Base-by-base conservation (phyloP, 805 yeast genomes). In the Kuraishia ogatae region DNA sequence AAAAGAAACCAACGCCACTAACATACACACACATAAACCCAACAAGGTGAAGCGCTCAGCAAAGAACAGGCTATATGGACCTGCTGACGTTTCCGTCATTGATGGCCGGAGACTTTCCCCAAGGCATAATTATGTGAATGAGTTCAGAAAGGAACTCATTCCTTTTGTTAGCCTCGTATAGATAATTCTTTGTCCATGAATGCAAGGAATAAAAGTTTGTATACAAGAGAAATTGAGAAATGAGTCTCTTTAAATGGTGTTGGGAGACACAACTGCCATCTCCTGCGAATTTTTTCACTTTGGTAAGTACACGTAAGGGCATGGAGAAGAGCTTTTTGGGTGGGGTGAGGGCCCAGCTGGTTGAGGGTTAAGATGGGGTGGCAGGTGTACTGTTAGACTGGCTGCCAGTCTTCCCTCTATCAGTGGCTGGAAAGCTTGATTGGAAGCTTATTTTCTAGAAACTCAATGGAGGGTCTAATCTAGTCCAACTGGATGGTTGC, bases 61-160 rank as follows among this genome's bases (percentile, higher is more conserved):
- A 35, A 35, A 35, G 19, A 48, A 17, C 35, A 24, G 51, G 17
- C 28, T 49, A 49, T 17, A 49, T 49, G 28, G 43, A 49, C 35
- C 51, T 24, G 35, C 21, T 19, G 62, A 61, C 64, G 70, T 84
- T 84, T 83, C 90, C 90, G 86, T 82, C 74, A 72, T 68, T 58
- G 52, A 60, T 71, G 87, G 87, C 87, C 82, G 91, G 90, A 85
- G 91, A 85, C 91, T 85, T 85, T 85, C 90, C 91, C 91, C 89
- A 80, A 84, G 83, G 87, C 87, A 68, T 68, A 60, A 22, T 19
- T 11, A 56, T 57, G n/a, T n/a, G 58, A 57, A 53, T 58, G 62
- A 63, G 54, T 15, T 15, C 5, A 19, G n/a, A 17, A 26, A 26
- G 5, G 10, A 10, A 20, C 50, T 39, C 24, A 6, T 58, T 73